Conservation (phyloP, 73 alveolate genomes). For the Paramecium octaurelia region DNA sequence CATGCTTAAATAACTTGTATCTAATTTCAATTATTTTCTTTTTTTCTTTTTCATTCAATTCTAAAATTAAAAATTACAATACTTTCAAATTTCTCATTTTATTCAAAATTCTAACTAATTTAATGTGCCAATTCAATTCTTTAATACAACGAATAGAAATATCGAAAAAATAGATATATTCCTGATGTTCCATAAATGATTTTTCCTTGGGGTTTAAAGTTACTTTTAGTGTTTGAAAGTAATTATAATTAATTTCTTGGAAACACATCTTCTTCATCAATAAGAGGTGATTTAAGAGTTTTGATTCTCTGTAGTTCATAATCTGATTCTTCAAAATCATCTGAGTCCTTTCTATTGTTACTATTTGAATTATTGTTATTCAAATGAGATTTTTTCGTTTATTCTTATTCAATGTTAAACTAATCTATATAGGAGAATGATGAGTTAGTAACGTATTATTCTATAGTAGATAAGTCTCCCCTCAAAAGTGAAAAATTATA, state of each 20-base stretch:
- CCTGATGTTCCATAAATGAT: conserved; percentile 11
- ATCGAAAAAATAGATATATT: conserved; percentile 15
- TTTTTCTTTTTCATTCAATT: not conserved
- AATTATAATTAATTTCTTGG: not conserved
- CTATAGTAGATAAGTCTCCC: not conserved
- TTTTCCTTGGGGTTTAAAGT: not conserved
- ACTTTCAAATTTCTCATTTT: not conserved
- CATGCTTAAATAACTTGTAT: conserved; percentile 17
- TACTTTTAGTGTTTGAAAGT: not conserved
- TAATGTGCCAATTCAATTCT: conserved; percentile 38
- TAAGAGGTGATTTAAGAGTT: not conserved
- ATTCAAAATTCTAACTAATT: not conserved
- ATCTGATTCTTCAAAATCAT: not conserved
- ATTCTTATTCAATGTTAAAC: conserved; percentile 4
- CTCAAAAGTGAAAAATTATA: conserved; percentile 1
- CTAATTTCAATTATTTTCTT: not conserved
- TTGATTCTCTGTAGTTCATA: not conserved
- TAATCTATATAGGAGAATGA: conserved; percentile 7
- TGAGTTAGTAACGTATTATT: not conserved
- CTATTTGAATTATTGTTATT: not conserved
- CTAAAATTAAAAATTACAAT: not conserved
- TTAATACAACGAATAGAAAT: conserved; percentile 9
- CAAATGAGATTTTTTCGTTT: not conserved
- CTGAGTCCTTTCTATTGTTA: conserved; percentile 26
- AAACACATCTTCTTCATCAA: not conserved